Evolutionary conservation across 371 early-diverging fungal genomes (phyloP), one percentile per base, ranked within the genome.

Genomic region (Globomyces sp.): DNA sequence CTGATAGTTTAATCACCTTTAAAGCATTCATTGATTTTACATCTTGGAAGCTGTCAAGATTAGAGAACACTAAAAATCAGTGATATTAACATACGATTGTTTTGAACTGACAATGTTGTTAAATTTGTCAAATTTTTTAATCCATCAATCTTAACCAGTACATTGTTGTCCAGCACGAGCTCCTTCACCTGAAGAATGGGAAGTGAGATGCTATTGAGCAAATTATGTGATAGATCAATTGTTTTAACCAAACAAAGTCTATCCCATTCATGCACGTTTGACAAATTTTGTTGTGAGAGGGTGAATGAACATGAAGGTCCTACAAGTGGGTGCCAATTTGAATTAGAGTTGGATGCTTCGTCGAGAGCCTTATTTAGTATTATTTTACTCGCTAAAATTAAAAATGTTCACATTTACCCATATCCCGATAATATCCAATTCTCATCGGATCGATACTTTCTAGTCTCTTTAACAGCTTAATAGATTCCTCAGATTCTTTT

Each of bases 341-440:
- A 2, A n/a, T 47, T 0, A 11, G 44, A 64, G 40, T 13, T 1
- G 0, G 47, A 37, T 46, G 36, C 51, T 10, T 36, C 43, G 2
- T 47, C 4, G 9, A 36, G 63, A 10, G n/a, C 10, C 1, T 9
- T 10, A 42, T 47, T 64, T 13, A 36, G 43, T 1, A 11, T 49
- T 2, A 39, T 4, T 39, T n/a, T 34, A 24, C 6, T 44, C 6
- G 44, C 11, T 4, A 11, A 3, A 8, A 47, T 51, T 41, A 24
- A 24, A 24, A 0, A 24, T 24, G 24, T 24, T 24, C 24, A 24
- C 24, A 24, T 24, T 24, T 24, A 24, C 24, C 24, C 24, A 72
- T 77, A 47, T 92, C 91, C 39, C 75, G 63, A 73, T 92, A 92
- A 65, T 86, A 85, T n/a, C 76, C 71, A 6, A 62, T 61, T 41